Evolutionary conservation across 768 basidiomycete genomes (phyloP), one percentile per base, ranked within the genome.

Genomic region (Panellus pusillus): DNA sequence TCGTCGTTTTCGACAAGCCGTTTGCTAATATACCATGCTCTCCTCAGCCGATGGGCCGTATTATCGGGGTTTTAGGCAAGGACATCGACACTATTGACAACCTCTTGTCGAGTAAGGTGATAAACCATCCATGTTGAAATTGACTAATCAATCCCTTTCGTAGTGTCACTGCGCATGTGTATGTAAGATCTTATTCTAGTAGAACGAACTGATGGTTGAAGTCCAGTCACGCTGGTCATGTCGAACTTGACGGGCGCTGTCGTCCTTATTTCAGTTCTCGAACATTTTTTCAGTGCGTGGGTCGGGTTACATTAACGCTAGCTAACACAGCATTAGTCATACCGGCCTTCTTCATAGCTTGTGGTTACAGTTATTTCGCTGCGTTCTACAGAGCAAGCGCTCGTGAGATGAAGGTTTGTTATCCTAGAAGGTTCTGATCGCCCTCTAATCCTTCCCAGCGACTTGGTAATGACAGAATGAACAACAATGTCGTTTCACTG

Each of bases 341-440:
- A 37, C 80, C 77, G 0, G 81, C 75, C 0, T 61, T 79, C 31
- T 71, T 76, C 17, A 78, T 90, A 42, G 68, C 74, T 1, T 54
- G 83, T n/a, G 78, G 81, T 5, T 92, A 91, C 67, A 75, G 68
- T 47, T 82, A 86, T 64, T 82, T 84, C 51, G 82, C 84, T 2
- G 71, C 73, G 0, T 91, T 84, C 72, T 93, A 91, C 68, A 74
- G 85, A 24, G 76, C 79, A 4, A 84, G 85, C 56, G 84, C 89
- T 0, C 73, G 88, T 46, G 89, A 91, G 66, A 72, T 91, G 64
- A 92, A 91, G 58, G 58, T 60, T 37, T 39, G n/a, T 24, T 7
- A 31, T 7, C 20, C 13, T 44, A 0, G 4, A 32, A 8, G 6
- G 1, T 1, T 9, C 31, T 15, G 3, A 18, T 15, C 20, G 13